phyloP scores from a whole-genome alignment of 257 asterid species.

The Fraxinus pennsylvanica region DNA sequence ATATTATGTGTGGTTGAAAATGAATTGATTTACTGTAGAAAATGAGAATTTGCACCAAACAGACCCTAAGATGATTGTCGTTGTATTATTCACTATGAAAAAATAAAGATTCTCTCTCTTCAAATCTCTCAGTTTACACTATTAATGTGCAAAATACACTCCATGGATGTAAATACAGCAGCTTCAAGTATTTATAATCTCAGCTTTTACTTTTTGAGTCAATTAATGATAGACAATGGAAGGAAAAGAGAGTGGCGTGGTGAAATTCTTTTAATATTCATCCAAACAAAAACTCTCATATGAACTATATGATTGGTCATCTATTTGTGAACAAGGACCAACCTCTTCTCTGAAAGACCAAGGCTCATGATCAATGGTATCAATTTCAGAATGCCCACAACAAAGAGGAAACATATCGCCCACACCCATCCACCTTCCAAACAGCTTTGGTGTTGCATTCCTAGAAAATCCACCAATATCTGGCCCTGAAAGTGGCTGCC shows the following conservation, averaged over 20 bases:
- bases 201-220: not conserved
- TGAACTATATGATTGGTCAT: not conserved
- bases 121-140: too few species aligned
- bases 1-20: too few species aligned
- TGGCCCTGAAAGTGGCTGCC: too few species aligned
- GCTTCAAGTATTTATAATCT: not conserved
- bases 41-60: too few species aligned
- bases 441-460: too few species aligned
- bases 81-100: too few species aligned
- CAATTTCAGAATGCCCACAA: conserved; percentile 85
- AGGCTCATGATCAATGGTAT: conserved; percentile 83
- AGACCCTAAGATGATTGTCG: too few species aligned
- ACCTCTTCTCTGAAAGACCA: conserved; percentile 99
- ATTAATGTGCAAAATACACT: not conserved
- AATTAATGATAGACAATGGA: not conserved
- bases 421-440: too few species aligned
- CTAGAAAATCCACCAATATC: too few species aligned
- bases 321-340: conserved; percentile 20
- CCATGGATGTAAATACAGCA: not conserved
- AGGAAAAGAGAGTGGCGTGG: not conserved
- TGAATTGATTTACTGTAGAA: too few species aligned
- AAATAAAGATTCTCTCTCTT: too few species aligned
- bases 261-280: not conserved
- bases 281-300: not conserved
- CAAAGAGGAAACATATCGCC: conserved; percentile 13